Percentiles rank a stretch among this genome's conserved stretches.
These are phyloP conservation scores for Paraglomus brasilianum DNA, from an alignment of 192 early-diverging fungal species.

Conservation along the genomic window DNA sequence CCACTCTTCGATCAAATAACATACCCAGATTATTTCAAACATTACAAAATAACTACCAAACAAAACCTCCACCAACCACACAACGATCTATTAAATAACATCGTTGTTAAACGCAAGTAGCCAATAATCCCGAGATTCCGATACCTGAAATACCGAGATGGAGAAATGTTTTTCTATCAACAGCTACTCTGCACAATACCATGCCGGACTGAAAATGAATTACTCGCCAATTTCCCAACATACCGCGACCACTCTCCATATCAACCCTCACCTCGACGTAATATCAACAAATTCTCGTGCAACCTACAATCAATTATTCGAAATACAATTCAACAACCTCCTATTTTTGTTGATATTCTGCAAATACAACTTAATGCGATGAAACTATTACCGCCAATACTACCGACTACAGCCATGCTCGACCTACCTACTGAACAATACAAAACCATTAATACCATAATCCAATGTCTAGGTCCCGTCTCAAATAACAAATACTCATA, in stretches of 20 bases:
- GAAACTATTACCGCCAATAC: not conserved
- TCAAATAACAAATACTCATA: not conserved
- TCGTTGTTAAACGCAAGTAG: not conserved
- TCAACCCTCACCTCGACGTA: too few species aligned
- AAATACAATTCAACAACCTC: too few species aligned
- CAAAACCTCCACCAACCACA: not conserved
- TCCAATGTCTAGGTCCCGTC: not conserved
- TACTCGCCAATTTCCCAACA: not conserved
- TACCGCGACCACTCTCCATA: not conserved
- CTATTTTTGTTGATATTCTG: not conserved
- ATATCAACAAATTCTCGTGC: too few species aligned
- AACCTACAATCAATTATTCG: too few species aligned
- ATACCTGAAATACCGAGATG: not conserved
- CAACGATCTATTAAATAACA: not conserved
- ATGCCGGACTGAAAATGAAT: not conserved
- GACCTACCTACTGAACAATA: not conserved
- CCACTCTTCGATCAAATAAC: not conserved
- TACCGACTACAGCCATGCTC: not conserved
- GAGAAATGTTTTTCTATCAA: slow-evolving; percentile 20
- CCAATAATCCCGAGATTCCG: not conserved
- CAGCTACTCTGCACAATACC: not conserved
- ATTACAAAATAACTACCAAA: not conserved
- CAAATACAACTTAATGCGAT: slow-evolving; percentile 8
- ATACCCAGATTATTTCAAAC: slow-evolving; percentile 1
- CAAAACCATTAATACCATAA: not conserved